Evolutionary conservation across 2,329 filamentous ascomycete species (phyloP), one percentile per base, ranked within the genome.

Genomic region (Xylariaceae sp.): DNA sequence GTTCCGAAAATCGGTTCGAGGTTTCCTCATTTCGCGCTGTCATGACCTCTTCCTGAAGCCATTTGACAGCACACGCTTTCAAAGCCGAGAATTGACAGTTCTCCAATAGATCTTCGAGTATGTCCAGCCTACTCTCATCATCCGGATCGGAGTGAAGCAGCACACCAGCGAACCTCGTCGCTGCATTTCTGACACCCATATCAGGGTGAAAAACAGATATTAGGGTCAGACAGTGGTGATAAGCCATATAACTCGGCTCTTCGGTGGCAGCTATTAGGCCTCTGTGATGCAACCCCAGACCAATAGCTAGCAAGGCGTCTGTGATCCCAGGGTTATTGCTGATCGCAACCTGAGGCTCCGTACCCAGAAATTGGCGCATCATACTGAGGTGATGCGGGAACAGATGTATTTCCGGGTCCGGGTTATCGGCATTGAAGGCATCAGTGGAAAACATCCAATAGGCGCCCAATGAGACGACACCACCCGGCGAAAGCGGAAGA

Each of bases 41-140:
- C 6, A 84, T 73, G 12, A 86, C 71, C 65, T 86, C 84, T 61
- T 86, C 83, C 51, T 81, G 78, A 35, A 86, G 69, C 84, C 84
- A 87, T 3, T 76, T 76, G 3, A 86, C 76, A 0, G 83, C 83
- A 42, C 80, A 82, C 6, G 80, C 83, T 65, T 85, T 84, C 39
- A 87, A 73, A 0, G 78, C 75, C 2, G 81, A 75, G 62, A 83
- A 86, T 61, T 81, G 77, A 72, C 83, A 86, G 65, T 85, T 83
- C 68, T 86, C 82, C 9, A 87, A 70, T 9, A 86, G 74, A 63
- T 87, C 84, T 50, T 83, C 79, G 6, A 87, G 74, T 59, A 87
- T 86, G 31, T 76, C 74, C 12, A 87, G 71, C 4, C 83, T 76
- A 63, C 80, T 76, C 2, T 78, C 75, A 56, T 83, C 80, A 30